These are phyloP conservation scores for Aspergillus sojae DNA, from an alignment of 2,329 filamentous ascomycete species.

Conservation along the genomic window DNA sequence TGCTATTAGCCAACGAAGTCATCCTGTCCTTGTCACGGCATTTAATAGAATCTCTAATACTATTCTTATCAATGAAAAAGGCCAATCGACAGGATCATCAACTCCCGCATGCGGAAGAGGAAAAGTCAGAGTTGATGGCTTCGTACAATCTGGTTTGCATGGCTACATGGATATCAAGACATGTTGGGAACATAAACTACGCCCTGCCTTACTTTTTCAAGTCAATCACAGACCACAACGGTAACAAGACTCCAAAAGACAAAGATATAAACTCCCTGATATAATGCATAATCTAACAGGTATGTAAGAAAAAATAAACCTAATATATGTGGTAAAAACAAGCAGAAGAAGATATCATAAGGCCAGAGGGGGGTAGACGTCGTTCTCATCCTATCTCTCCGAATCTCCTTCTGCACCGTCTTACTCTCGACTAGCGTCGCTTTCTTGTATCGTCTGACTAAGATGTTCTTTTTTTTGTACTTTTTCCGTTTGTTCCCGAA, in stretches of 20 bases:
- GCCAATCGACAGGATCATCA: too few relatives aligned
- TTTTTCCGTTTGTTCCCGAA: background rate
- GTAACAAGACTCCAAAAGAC: background rate
- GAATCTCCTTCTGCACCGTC: background rate
- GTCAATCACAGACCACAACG: background rate
- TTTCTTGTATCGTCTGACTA: background rate
- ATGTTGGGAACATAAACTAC: background rate
- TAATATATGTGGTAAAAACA: background rate
- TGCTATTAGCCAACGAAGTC: background rate
- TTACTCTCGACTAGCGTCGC: background rate
- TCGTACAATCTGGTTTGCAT: background rate
- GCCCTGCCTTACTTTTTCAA: background rate
- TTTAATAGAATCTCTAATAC: too few relatives aligned
- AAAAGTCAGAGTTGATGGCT: background rate
- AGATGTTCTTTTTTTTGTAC: conserved; percentile 3
- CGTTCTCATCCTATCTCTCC: background rate
- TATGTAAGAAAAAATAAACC: conserved; percentile 8
- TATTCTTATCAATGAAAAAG: too few relatives aligned
- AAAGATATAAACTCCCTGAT: conserved; percentile 19
- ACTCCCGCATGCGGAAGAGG: background rate
- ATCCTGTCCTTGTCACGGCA: too few relatives aligned
- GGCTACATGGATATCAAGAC: background rate
- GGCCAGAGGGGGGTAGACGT: background rate
- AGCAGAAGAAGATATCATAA: background rate
- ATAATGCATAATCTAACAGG: conserved; percentile 20